Evolutionary conservation across 2,329 filamentous ascomycete genomes (phyloP), one percentile per base, ranked within the genome.

Genomic region (Fusarium equiseti): DNA sequence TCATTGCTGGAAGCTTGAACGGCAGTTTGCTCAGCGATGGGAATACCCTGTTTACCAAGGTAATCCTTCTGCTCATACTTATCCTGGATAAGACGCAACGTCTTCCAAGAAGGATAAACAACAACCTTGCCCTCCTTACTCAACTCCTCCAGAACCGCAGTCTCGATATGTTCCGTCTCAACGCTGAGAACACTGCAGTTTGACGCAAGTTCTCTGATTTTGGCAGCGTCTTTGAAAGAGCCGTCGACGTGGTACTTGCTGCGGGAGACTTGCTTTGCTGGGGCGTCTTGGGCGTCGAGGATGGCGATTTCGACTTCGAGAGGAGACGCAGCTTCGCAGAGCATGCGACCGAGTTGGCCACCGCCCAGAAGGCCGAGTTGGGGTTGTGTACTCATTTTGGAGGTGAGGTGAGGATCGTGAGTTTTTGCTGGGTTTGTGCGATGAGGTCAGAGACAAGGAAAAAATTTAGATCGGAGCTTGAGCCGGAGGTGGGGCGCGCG

Each of bases 151-250:
- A 98, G 87, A 26, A 96, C 91, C 56, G 93, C 86, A n/a, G 94
- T 96, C 80, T 98, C 90, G 63, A 98, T 92, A 81, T 98, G 95
- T 84, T 98, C 95, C 70, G 97, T 98, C 81, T 98, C 95, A 16
- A 97, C 93, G 1, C 94, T 98, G 66, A 98, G 84, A 18, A 97
- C 89, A 78, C 97, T 93, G 74, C 90, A 94, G 35, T 85, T 82
- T 42, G 87, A 82, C 4, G 95, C 94, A n/a, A 98, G 85, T 79
- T 93, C 86, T 45, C 90, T 89, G 71, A 98, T 94, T 71, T 92
- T 91, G 35, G 88, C 88, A 0, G 91, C 84, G 73, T 97, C 92
- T 78, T 94, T 95, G 86, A 97, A 98, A 0, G 94, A 97, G 62
- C 95, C 95, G 20, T 90, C 87, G 62, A 97, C 88, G 78, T 98